Conservation (phyloP, 345 rosid genomes). For the Pistacia integerrima region DNA sequence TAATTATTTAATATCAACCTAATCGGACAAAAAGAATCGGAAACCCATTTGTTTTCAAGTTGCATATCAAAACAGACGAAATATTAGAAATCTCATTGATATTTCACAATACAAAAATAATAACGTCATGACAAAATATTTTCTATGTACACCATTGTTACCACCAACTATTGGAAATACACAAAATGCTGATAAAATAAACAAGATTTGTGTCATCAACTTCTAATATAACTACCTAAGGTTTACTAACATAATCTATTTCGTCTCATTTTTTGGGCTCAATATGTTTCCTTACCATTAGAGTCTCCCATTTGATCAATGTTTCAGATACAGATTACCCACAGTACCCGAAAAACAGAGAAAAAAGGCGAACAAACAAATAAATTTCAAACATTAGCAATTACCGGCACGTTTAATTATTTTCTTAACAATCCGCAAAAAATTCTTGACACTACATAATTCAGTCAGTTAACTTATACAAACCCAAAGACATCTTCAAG, state of each 20-base stretch:
- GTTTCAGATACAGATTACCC: background rate
- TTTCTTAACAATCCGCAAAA: conserved; percentile 22
- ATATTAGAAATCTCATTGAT: too few species aligned
- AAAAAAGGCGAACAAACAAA: background rate
- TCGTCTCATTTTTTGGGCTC: too few species aligned
- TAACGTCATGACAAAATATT: too few species aligned
- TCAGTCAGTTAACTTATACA: conserved; percentile 23
- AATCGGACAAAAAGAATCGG: too few species aligned
- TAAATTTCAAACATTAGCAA: background rate
- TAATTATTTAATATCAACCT: too few species aligned
- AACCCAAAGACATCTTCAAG: conserved; percentile 15
- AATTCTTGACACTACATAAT: conserved; percentile 7
- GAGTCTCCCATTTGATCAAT: background rate
- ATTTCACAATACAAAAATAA: too few species aligned
- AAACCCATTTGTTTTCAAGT: too few species aligned
- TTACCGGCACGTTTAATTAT: background rate
- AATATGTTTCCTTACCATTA: background rate
- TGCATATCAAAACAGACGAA: too few species aligned
- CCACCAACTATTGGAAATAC: too few species aligned
- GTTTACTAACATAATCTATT: background rate
- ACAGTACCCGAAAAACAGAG: background rate
- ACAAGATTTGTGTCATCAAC: too few species aligned
- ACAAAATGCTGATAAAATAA: too few species aligned
- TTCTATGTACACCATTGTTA: too few species aligned
- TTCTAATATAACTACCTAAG: background rate